These are phyloP conservation scores for Phytophthora europaea DNA, from an alignment of 352 stramenopile species.

Conservation along the genomic window DNA sequence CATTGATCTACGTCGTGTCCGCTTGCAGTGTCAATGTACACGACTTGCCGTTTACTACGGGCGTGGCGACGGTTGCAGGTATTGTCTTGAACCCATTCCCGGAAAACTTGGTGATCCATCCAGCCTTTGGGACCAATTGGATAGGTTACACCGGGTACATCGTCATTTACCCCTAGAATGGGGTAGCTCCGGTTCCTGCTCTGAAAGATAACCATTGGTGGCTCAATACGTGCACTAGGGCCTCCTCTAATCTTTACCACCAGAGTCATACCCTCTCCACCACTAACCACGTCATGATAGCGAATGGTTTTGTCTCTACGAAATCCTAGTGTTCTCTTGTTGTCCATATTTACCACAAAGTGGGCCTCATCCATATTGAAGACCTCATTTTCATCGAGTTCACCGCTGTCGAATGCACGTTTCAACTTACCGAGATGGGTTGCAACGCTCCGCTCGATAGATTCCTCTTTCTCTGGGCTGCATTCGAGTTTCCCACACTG, in stretches of 20 bases:
- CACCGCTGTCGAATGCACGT: neutral
- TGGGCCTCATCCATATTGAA: slow-evolving; percentile 13
- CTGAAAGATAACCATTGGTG: slow-evolving; percentile 3
- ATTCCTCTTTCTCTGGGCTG: neutral
- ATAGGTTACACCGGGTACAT: neutral
- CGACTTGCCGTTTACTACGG: neutral
- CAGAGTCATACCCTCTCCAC: neutral
- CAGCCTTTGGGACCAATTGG: neutral
- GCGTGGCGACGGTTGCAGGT: neutral
- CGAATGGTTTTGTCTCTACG: slow-evolving; percentile 4
- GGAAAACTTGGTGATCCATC: slow-evolving; percentile 6
- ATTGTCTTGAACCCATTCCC: neutral
- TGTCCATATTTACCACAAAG: slow-evolving; percentile 10
- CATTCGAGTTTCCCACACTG: neutral
- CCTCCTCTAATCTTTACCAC: neutral
- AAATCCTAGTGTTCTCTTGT: slow-evolving; percentile 5
- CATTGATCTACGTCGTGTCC: neutral
- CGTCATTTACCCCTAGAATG: neutral
- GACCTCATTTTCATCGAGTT: neutral
- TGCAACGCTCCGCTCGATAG: neutral
- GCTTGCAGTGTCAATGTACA: neutral
- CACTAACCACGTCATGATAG: slow-evolving; percentile 3
- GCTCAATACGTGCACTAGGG: neutral
- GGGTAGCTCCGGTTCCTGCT: neutral
- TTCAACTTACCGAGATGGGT: slow-evolving; percentile 3